Evolutionary conservation across 176 grass and related monocot genomes (phyloP).

Genomic region (Leersia perrieri): DNA sequence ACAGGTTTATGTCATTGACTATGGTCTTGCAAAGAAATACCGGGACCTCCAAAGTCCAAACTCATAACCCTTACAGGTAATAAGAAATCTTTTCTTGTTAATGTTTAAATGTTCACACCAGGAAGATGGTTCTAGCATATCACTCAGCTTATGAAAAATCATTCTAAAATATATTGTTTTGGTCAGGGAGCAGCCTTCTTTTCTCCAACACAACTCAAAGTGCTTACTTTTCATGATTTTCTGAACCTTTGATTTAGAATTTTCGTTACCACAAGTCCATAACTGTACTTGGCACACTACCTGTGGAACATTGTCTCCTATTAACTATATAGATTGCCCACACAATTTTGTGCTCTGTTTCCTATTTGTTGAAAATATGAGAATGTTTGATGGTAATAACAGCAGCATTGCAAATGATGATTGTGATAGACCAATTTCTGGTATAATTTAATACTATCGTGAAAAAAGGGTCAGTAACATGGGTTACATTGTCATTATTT

Average conservation of each 20-base stretch:
- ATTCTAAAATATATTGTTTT: not conserved
- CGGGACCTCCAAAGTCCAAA: conserved; percentile 69
- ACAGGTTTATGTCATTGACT: conserved; percentile 68
- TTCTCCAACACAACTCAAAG: no score
- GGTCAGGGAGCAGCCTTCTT: no score
- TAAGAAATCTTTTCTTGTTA: conserved; percentile 1
- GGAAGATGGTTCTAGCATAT: not conserved
- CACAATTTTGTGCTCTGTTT: not conserved
- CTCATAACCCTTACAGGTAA: conserved; percentile 74
- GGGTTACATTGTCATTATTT: not conserved
- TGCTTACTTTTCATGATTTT: no score
- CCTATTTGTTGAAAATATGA: not conserved
- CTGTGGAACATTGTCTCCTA: not conserved
- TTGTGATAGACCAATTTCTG: not conserved
- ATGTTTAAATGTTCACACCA: conserved; percentile 6
- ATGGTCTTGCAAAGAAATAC: conserved; percentile 70
- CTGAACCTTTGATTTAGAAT: conserved; percentile 26
- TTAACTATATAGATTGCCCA: not conserved
- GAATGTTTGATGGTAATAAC: not conserved
- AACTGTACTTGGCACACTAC: not conserved
- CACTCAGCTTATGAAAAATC: not conserved
- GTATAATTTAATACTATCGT: not conserved
- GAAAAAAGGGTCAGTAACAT: not conserved
- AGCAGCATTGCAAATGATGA: not conserved
- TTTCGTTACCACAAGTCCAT: not conserved